Conservation (phyloP, 768 basidiomycete genomes). For the Boletus patriciae region DNA sequence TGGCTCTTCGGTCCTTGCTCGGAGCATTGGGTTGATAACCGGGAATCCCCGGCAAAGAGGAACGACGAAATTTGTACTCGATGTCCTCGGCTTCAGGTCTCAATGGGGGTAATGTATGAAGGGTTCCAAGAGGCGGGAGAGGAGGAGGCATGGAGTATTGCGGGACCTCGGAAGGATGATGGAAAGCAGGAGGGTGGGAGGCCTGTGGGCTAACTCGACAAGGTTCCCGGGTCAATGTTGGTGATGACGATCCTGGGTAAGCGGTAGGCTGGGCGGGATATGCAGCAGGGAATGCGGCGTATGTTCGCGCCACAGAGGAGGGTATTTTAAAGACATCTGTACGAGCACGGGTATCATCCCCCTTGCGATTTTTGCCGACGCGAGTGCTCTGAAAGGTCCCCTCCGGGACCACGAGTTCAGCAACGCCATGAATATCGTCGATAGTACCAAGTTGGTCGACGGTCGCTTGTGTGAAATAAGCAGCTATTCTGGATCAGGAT, state of each 20-base stretch:
- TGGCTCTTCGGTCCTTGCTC: constrained; percentile 13
- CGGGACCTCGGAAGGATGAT: constrained; percentile 24
- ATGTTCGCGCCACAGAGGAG: constrained; percentile 38
- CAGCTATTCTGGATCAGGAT: constrained; percentile 50
- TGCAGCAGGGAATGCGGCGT: constrained; percentile 42
- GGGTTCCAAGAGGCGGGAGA: constrained; percentile 21
- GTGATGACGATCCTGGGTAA: constrained; percentile 24
- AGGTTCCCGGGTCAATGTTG: constrained; percentile 26
- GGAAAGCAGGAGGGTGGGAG: constrained; percentile 22
- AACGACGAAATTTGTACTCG: constrained; percentile 35
- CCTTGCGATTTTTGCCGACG: constrained; percentile 48
- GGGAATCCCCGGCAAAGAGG: constrained; percentile 26
- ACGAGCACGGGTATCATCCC: constrained; percentile 39
- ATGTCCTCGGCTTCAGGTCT: constrained; percentile 24
- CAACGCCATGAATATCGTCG: constrained; percentile 61
- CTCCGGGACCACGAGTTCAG: constrained; percentile 62
- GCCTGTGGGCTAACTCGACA: constrained; percentile 23
- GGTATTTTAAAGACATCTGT: constrained; percentile 34
- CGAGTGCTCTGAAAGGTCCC: constrained; percentile 71
- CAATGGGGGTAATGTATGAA: constrained; percentile 30
- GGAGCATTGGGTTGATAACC: constrained; percentile 8
- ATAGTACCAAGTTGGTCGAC: constrained; percentile 71
- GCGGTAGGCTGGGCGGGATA: constrained; percentile 29
- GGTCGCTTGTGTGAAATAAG: constrained; percentile 78
- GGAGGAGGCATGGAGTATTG: constrained; percentile 31